Conservation (phyloP, 176 grass and related monocot species). For the Phoenix roebelenii region DNA sequence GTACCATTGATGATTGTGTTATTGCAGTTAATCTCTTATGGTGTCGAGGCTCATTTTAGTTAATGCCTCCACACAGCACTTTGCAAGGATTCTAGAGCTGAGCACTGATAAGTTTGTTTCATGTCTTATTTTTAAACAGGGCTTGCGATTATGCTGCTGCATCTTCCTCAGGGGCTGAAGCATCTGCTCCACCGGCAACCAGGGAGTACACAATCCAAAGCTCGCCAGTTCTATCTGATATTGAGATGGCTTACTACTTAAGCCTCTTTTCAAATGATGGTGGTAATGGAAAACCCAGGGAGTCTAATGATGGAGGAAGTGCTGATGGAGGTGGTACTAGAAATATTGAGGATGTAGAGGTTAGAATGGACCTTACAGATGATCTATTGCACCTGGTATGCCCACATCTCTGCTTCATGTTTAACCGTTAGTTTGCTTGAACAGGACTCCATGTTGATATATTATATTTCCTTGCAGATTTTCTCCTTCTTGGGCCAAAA, state of each 20-base stretch:
- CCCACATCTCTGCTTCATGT: not conserved
- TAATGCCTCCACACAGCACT: too few species aligned
- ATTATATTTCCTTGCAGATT: conserved; percentile 48
- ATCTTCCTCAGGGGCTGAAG: conserved; percentile 6
- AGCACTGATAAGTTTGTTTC: not conserved
- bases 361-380: conserved; percentile 93
- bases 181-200: not conserved
- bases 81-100: too few species aligned
- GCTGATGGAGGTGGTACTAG: conserved; percentile 21
- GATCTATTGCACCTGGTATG: conserved; percentile 88
- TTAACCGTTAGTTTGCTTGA: conserved; percentile 8
- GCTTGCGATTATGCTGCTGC: conserved; percentile 20
- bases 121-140: conserved; percentile 15
- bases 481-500: conserved; percentile 89
- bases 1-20: too few species aligned
- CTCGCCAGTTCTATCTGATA: conserved; percentile 21
- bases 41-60: too few species aligned
- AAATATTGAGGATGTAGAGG: conserved; percentile 49
- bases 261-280: conserved; percentile 35
- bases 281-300: conserved; percentile 19
- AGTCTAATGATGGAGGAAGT: conserved; percentile 11
- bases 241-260: conserved; percentile 39
- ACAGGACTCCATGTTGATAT: conserved; percentile 14
- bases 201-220: conserved; percentile 20
- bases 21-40: too few species aligned